Evolutionary conservation across 2,329 filamentous ascomycete genomes (phyloP).

Genomic region (Xylaria sp.): DNA sequence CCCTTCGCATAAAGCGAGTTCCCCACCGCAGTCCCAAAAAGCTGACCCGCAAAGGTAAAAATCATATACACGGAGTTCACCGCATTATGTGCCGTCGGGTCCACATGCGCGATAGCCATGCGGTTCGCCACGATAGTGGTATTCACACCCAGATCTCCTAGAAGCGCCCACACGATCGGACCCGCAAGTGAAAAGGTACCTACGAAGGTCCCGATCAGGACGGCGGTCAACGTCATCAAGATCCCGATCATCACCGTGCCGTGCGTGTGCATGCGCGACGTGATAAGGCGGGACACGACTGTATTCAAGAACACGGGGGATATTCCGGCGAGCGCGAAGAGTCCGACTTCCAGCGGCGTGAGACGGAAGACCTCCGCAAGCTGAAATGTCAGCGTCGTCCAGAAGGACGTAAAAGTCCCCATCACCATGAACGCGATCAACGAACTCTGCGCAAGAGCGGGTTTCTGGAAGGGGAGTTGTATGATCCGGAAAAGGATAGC

Average conservation of each 20-base stretch:
- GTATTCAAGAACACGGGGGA: slow-evolving; percentile 46
- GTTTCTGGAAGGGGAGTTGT: slow-evolving; percentile 70
- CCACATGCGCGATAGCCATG: slow-evolving; percentile 47
- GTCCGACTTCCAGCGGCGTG: slow-evolving; percentile 43
- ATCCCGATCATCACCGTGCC: slow-evolving; percentile 43
- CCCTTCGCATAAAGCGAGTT: slow-evolving; percentile 48
- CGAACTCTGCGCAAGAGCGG: slow-evolving; percentile 75
- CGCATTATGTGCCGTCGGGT: slow-evolving; percentile 49
- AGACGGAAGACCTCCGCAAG: slow-evolving; percentile 44
- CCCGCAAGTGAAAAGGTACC: slow-evolving; percentile 49
- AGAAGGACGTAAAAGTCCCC: slow-evolving; percentile 63
- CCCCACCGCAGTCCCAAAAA: slow-evolving; percentile 48
- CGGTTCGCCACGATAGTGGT: slow-evolving; percentile 48
- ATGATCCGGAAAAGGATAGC: slow-evolving; percentile 72
- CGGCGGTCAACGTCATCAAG: slow-evolving; percentile 34
- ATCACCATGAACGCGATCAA: slow-evolving; percentile 70
- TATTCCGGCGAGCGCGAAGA: slow-evolving; percentile 46
- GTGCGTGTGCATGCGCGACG: slow-evolving; percentile 42
- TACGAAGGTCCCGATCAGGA: slow-evolving; percentile 47
- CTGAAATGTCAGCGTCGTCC: slow-evolving; percentile 55
- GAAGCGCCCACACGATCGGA: slow-evolving; percentile 48
- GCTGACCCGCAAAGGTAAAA: slow-evolving; percentile 48
- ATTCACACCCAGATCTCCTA: slow-evolving; percentile 49
- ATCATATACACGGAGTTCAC: slow-evolving; percentile 53
- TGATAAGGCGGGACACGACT: slow-evolving; percentile 42